A percentile compares a stretch with the other conserved stretches of the same genome.
phyloP scores from a whole-genome alignment of 2,329 filamentous ascomycete species.

The Fusarium compactum region DNA sequence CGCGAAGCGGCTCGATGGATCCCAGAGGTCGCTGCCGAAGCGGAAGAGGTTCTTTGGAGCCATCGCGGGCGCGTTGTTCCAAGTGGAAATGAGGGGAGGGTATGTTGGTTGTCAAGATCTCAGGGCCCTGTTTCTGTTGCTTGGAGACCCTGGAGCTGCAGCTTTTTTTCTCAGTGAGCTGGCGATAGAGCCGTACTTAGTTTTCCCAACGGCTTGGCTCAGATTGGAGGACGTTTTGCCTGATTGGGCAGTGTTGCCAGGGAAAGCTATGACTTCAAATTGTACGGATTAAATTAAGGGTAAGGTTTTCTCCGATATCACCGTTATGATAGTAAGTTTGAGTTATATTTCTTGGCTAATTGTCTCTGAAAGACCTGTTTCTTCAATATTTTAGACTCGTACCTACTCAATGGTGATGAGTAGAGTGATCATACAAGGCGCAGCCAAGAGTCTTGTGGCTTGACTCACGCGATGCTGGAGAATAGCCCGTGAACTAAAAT shows the following conservation, averaged over 20 bases:
- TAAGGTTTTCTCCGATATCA: neutral
- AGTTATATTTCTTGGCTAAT: neutral
- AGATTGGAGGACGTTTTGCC: conserved; percentile 23
- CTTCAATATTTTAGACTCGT: neutral
- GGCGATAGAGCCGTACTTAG: neutral
- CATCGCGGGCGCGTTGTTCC: conserved; percentile 21
- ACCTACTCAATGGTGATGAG: neutral
- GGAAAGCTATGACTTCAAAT: conserved; percentile 1
- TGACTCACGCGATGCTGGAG: conserved; percentile 1
- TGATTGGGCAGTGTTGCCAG: conserved; percentile 25
- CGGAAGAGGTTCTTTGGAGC: conserved; percentile 50
- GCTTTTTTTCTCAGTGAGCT: conserved; percentile 9
- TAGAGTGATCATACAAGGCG: conserved; percentile 3
- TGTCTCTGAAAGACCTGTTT: neutral
- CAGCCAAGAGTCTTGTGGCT: conserved; percentile 17
- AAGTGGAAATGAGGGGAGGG: neutral
- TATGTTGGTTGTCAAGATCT: neutral
- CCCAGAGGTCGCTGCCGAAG: conserved; percentile 60
- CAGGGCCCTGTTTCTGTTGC: conserved; percentile 1
- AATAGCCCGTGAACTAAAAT: neutral
- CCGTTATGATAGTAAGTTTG: neutral
- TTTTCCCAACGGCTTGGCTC: conserved; percentile 13
- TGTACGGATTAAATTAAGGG: neutral
- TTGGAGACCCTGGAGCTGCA: conserved; percentile 2
- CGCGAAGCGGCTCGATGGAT: conserved; percentile 74